Conservation (phyloP, 2,329 filamentous ascomycete species). For the Ceratocystis destructans region DNA sequence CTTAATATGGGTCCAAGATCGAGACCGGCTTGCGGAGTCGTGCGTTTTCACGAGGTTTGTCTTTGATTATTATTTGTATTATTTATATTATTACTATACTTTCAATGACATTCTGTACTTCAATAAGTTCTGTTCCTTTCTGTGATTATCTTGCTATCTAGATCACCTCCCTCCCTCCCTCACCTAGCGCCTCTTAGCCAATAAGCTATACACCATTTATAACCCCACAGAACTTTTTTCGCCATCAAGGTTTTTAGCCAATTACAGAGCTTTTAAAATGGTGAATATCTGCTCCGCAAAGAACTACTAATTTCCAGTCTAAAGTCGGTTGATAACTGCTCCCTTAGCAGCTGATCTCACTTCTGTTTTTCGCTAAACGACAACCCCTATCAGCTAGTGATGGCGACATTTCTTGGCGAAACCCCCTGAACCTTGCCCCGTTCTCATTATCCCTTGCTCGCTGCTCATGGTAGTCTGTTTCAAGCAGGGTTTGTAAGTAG, state of each 20-base stretch:
- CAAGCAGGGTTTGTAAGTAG: too few relatives aligned
- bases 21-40: neutral
- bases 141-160: neutral
- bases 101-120: neutral
- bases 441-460: neutral
- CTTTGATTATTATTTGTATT: neutral
- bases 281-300: neutral
- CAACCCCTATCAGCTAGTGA: neutral
- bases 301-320: neutral
- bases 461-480: too few relatives aligned
- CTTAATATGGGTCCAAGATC: neutral
- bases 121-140: neutral
- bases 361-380: neutral
- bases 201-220: neutral
- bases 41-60: neutral
- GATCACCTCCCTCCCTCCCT: neutral
- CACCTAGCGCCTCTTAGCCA: neutral
- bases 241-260: neutral
- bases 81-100: neutral
- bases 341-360: neutral
- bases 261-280: neutral
- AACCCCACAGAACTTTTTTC: neutral
- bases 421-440: neutral
- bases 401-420: neutral
- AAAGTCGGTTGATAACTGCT: neutral